Base-by-base conservation (phyloP, 345 rosid genomes). In the Eucalyptus guilfoylei region DNA sequence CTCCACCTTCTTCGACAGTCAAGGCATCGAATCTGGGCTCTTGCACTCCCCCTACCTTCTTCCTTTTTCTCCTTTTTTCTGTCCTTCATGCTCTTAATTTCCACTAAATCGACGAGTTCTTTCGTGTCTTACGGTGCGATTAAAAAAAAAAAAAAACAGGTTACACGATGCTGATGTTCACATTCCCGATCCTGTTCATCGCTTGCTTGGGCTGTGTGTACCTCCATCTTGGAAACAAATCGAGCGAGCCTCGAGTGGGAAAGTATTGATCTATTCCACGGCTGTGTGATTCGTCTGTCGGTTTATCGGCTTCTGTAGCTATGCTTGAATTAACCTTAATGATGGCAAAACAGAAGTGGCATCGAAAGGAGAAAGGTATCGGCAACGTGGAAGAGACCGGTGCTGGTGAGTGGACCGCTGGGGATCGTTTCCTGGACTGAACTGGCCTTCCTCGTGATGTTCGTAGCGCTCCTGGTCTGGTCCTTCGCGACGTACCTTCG, bases 341-440 rank as follows among this genome's bases (percentile, higher is more conserved):
- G 83, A 40, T 52, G 69, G 48, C 76, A 55, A 7, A 80, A 54
- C 91, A 88, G 94, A 52, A 90, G 81, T 9, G 88, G 89, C 49
- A 76, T 48, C 58, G 88, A 87, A 17, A 83, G 40, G 28, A 81
- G 88, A 16, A 6, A 26, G 4, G 83, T 3, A 76, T 37, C 62
- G 64, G 91, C 76, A 13, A 21, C 48, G 49, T 94, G 91, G 94
- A 95, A 88, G 92, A 93, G 54, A 88, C 97, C 97, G n/a, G 91
- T 94, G 94, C 86, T 96, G 26, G 96, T 93, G 90, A 96, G 92
- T 86, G 98, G 99, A 11, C 99, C 99, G 26, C 89, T 96, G 7
- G 99, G 99, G 89, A 95, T 97, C 86, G 98, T 97, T 52, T 93
- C 98, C 6, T 88, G 91, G 80, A 90, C 89, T 40, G 99, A 96